Evolutionary conservation across 1,284 basidiomycete species (phyloP).

Genomic region (Marasmius oreades): DNA sequence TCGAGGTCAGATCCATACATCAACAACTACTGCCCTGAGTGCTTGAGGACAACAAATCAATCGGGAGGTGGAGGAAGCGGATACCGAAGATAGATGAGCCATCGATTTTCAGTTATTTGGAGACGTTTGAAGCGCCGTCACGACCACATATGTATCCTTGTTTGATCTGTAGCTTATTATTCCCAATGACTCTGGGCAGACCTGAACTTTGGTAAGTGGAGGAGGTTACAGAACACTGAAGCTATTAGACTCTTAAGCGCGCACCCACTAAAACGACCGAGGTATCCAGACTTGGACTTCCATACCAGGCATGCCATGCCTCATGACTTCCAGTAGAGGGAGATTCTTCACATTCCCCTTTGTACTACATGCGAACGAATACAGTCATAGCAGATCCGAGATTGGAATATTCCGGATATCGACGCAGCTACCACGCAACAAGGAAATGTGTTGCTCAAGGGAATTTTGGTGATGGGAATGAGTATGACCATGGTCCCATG

Average conservation of each 20-base stretch:
- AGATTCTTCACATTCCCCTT: background rate
- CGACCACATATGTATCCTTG: background rate
- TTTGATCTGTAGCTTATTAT: background rate
- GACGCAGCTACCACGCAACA: too few relatives aligned
- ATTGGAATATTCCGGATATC: background rate
- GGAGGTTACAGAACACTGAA: too few relatives aligned
- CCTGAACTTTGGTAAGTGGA: too few relatives aligned
- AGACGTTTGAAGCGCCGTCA: too few relatives aligned
- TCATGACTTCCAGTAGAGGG: background rate
- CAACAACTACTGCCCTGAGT: constrained; percentile 12
- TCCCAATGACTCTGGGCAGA: too few relatives aligned
- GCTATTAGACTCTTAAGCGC: too few relatives aligned
- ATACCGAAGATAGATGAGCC: constrained; percentile 3
- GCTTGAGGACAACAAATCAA: constrained; percentile 5
- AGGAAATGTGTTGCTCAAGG: too few relatives aligned
- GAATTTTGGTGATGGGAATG: too few relatives aligned
- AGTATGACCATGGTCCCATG: too few relatives aligned
- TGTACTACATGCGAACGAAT: background rate
- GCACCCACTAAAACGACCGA: background rate
- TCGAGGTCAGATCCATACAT: constrained; percentile 9
- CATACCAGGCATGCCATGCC: background rate
- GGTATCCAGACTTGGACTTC: background rate
- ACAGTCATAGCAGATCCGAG: background rate
- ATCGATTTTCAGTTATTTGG: background rate
- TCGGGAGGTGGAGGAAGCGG: too few relatives aligned